A percentile compares a stretch with the other conserved stretches of the same genome.
Evolutionary conservation across 2,329 filamentous ascomycete genomes (phyloP).

Genomic region (Nothopassalora personata): DNA sequence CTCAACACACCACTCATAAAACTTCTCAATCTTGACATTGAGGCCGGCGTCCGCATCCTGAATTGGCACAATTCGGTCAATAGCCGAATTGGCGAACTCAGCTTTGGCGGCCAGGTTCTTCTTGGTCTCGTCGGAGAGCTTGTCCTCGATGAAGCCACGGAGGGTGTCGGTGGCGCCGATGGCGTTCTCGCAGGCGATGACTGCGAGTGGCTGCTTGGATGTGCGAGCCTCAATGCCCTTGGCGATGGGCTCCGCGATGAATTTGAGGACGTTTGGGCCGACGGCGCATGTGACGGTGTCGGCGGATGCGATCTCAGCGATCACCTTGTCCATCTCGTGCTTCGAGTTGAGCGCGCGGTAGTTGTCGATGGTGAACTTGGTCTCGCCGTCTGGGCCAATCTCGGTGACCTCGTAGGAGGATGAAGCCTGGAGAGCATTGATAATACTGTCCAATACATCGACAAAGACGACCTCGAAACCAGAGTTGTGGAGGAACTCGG

Average conservation of each 20-base stretch:
- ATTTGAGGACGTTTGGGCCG: conserved; percentile 90
- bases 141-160: conserved; percentile 65
- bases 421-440: conserved; percentile 69
- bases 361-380: conserved; percentile 79
- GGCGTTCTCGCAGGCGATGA: conserved; percentile 97
- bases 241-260: conserved; percentile 91
- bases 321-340: conserved; percentile 70
- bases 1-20: conserved; percentile 98
- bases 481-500: conserved; percentile 88
- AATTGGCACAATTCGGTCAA: conserved; percentile 94
- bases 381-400: conserved; percentile 78
- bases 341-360: conserved; percentile 97
- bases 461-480: conserved; percentile 95
- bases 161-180: conserved; percentile 91
- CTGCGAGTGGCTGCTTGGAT: conserved; percentile 63
- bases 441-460: conserved; percentile 81
- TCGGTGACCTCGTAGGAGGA: conserved; percentile 87
- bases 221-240: conserved; percentile 81
- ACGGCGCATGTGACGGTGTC: conserved; percentile 95
- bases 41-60: conserved; percentile 76
- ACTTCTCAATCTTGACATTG: conserved; percentile 94
- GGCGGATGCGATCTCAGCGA: conserved; percentile 79
- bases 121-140: conserved; percentile 64
- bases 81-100: conserved; percentile 93
- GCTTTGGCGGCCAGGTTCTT: conserved; percentile 67